A percentile compares a stretch with the other conserved stretches of the same genome.
phyloP scores from a whole-genome alignment of 169 alveolate species.

The Eimeria tenella region DNA sequence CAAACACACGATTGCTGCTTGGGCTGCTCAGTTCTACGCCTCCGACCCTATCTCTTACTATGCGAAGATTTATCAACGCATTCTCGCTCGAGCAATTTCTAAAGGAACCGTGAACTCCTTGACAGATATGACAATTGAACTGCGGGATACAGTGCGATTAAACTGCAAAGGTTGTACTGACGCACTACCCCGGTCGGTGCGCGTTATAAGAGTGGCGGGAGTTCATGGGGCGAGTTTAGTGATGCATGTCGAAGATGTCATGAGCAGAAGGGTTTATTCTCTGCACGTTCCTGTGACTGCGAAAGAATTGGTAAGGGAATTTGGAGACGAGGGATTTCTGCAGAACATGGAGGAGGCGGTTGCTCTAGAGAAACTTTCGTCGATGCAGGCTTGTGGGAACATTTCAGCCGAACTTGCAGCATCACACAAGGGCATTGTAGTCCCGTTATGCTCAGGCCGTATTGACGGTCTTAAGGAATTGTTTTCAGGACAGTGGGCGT shows the following conservation, averaged over 20 bases:
- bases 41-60: too few relatives aligned
- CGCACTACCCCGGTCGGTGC: neutral
- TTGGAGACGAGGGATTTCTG: neutral
- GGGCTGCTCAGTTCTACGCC: neutral
- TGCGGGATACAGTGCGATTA: neutral
- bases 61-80: neutral
- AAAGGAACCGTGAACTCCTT: neutral
- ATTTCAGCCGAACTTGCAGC: neutral
- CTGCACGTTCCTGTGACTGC: neutral
- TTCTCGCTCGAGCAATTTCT: neutral
- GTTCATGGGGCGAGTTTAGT: neutral
- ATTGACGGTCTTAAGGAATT: neutral
- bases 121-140: neutral
- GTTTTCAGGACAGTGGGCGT: neutral
- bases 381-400: constrained; percentile 24
- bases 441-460: neutral
- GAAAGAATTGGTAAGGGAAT: neutral
- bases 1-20: constrained; percentile 16
- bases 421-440: neutral
- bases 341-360: neutral
- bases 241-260: neutral
- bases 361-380: neutral
- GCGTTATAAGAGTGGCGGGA: constrained; percentile 13
- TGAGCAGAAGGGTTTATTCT: neutral
- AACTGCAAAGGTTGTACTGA: neutral